Percentiles rank a stretch among this genome's conserved stretches.
Evolutionary conservation across 257 asterid genomes (phyloP).

Genomic region (Paraleonurus japonicus): DNA sequence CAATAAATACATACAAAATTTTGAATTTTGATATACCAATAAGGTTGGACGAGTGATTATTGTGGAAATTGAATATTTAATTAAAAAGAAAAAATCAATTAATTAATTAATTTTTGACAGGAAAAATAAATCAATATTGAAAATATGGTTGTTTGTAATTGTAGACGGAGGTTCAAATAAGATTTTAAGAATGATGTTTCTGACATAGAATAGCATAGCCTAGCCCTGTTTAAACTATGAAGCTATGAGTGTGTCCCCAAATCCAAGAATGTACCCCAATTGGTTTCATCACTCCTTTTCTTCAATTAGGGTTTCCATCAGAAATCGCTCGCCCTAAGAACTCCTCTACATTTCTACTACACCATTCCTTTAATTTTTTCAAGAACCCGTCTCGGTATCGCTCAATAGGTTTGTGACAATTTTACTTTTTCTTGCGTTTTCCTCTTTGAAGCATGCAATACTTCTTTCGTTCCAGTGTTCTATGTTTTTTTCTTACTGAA

Average conservation of each 20-base stretch:
- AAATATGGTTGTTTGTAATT: no score
- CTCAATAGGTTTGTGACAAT: conserved; percentile 22
- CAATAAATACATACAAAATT: no score
- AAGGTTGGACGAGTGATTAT: no score
- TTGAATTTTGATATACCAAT: no score
- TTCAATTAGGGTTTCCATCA: conserved; percentile 37
- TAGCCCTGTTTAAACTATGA: no score
- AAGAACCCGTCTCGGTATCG: conserved; percentile 16
- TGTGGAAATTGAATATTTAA: no score
- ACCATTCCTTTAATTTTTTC: conserved; percentile 22
- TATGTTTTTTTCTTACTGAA: not conserved
- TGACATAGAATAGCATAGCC: not conserved
- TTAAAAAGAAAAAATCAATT: no score
- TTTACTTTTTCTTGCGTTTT: not conserved
- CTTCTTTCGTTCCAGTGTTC: not conserved
- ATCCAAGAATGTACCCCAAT: conserved; percentile 10
- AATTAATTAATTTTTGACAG: no score
- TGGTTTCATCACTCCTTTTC: not conserved
- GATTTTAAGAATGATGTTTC: not conserved
- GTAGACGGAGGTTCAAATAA: no score
- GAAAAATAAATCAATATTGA: no score
- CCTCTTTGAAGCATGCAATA: not conserved
- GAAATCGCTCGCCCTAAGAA: not conserved
- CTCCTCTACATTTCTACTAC: not conserved
- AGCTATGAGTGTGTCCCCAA: not conserved